phyloP scores from a whole-genome alignment of 768 basidiomycete genomes.

The Lactarius trivialis region DNA sequence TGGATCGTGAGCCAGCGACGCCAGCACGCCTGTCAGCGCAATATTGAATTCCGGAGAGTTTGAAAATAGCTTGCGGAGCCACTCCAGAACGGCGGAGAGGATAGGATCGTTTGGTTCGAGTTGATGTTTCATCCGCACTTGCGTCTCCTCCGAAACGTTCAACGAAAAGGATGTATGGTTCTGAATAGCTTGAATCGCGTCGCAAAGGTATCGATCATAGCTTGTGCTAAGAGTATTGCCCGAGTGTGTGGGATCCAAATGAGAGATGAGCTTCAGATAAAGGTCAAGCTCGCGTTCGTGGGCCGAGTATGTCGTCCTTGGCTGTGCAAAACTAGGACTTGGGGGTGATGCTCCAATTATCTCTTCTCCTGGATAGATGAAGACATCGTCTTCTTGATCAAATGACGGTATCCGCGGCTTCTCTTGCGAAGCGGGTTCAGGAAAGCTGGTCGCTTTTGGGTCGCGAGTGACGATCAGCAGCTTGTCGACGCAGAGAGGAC shows the following conservation, averaged over 20 bases:
- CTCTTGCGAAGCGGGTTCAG: slow-evolving; percentile 40
- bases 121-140: slow-evolving; percentile 55
- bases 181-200: slow-evolving; percentile 65
- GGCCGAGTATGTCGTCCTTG: slow-evolving; percentile 68
- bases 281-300: slow-evolving; percentile 81
- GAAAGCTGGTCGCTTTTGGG: slow-evolving; percentile 67
- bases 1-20: slow-evolving; percentile 78
- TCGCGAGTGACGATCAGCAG: slow-evolving; percentile 68
- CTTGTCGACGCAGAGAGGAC: slow-evolving; percentile 55
- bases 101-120: slow-evolving; percentile 75
- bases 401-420: slow-evolving; percentile 14
- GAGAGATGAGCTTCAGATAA: slow-evolving; percentile 72
- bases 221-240: slow-evolving; percentile 76
- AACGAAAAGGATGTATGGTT: slow-evolving; percentile 52
- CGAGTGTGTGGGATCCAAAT: slow-evolving; percentile 62
- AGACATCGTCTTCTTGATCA: slow-evolving; percentile 36
- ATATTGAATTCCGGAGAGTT: slow-evolving; percentile 86
- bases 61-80: slow-evolving; percentile 71
- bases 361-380: slow-evolving; percentile 38
- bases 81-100: slow-evolving; percentile 61
- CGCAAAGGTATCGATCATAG: slow-evolving; percentile 76
- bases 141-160: slow-evolving; percentile 35
- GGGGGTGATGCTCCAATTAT: slow-evolving; percentile 10
- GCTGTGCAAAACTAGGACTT: slow-evolving; percentile 42
- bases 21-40: slow-evolving; percentile 75